Evolutionary conservation across 164 flowering plant genomes (phyloP), one percentile per base, ranked within the genome.

Genomic region (Chimonanthus praecox): DNA sequence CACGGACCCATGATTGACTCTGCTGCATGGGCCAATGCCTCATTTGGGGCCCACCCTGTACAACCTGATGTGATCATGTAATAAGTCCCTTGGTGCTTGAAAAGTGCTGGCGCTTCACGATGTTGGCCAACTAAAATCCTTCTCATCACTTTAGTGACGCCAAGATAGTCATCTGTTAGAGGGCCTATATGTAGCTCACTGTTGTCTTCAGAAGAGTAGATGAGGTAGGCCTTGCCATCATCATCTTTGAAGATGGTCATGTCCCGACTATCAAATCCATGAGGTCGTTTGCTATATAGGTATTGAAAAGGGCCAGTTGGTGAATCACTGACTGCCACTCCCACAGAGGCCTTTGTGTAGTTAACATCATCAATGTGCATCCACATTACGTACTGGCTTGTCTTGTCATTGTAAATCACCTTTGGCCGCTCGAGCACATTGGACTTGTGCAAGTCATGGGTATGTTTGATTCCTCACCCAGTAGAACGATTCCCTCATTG

Each of bases 31-130:
- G 88, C 98, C 51, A 89, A 78, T 6, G 97, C 98, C 76, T 88
- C 95, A 67, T 95, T 95, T 16, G 99, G 99, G 0, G 97, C 94
- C 99, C 99, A 95, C 5, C 99, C 98, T 0, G 94, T 87, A 88
- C 97, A 95, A 21, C 98, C 98, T 4, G 98, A 95, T 15, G 99
- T 95, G 82, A 93, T 83, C 99, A 93, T 95, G 85, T 95, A 95
- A 71, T 96, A 93, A 2, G 97, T 96, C 20, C 92, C 91, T 61
- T 83, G 73, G 70, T 87, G 78, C 84, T 94, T 96, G 80, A 96
- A 96, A 46, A 96, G 50, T 4, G 96, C 97, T 0, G 99, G 99
- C 8, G 99, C 99, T 83, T 96, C 99, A 49, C 99, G 80, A 77
- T 86, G 95, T 72, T 87, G 90, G 7, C 97, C 97, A 7, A 89